Conservation (phyloP, 2,329 filamentous ascomycete species). For the Stagonosporopsis rhizophila region DNA sequence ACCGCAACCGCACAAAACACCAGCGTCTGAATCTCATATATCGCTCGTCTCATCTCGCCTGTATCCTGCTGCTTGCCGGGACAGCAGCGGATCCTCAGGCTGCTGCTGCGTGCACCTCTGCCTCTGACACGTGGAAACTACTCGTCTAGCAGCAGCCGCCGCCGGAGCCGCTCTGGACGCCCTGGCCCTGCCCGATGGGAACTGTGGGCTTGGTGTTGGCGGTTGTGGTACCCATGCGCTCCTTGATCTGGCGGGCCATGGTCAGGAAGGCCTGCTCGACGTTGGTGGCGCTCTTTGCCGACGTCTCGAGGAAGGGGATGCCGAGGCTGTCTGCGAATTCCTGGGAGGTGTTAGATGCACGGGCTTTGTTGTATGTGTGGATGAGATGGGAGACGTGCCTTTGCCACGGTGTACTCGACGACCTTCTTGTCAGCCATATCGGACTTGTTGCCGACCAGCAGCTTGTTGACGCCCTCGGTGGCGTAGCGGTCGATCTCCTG, state of each 20-base stretch:
- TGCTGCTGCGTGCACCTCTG: not conserved
- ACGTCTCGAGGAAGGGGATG: constrained; percentile 99
- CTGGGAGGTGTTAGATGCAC: constrained; percentile 57
- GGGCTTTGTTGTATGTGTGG: not conserved
- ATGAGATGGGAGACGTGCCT: constrained; percentile 66
- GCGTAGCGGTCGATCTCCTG: constrained; percentile 99
- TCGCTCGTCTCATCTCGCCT: constrained; percentile 8
- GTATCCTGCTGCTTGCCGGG: not conserved
- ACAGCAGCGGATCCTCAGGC: not conserved
- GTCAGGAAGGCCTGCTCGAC: constrained; percentile 99
- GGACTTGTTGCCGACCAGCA: constrained; percentile 99
- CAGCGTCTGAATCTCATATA: constrained; percentile 19
- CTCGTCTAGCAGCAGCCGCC: constrained; percentile 84
- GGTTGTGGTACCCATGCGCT: constrained; percentile 96
- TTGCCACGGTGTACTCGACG: constrained; percentile 98
- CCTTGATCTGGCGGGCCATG: constrained; percentile 99
- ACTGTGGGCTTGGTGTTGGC: constrained; percentile 99
- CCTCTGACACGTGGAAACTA: not conserved
- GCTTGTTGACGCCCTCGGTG: constrained; percentile 99
- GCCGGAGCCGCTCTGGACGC: constrained; percentile 85
- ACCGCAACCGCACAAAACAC: constrained; percentile 19
- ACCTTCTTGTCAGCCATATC: constrained; percentile 99
- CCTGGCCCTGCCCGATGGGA: constrained; percentile 92
- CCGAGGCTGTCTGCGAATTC: constrained; percentile 98
- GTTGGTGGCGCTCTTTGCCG: constrained; percentile 99